Evolutionary conservation across 2,329 filamentous ascomycete species (phyloP).

Genomic region (Colletotrichum sp.): DNA sequence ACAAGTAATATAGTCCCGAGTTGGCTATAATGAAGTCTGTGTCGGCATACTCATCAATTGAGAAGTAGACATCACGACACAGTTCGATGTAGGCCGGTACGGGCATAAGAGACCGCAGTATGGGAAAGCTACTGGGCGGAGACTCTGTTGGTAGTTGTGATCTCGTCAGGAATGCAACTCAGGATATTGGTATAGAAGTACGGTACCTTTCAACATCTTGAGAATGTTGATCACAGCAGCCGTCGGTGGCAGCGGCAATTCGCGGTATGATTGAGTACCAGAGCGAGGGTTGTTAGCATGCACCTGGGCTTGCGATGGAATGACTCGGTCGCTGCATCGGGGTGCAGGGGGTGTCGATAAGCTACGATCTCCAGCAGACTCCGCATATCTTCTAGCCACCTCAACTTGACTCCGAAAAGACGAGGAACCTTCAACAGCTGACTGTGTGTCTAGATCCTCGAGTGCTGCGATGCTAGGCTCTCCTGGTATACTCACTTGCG

Average conservation of each 20-base stretch:
- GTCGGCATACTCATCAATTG: slow-evolving; percentile 54
- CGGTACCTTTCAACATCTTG: not conserved
- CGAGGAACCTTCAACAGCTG: not conserved
- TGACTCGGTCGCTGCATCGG: not conserved
- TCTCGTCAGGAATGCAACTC: not conserved
- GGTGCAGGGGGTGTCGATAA: not conserved
- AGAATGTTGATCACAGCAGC: not conserved
- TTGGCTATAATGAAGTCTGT: slow-evolving; percentile 55
- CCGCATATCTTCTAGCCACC: not conserved
- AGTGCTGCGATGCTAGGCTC: not conserved
- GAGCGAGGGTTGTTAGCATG: not conserved
- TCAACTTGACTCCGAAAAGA: not conserved
- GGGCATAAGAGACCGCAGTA: not conserved
- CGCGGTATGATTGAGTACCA: not conserved
- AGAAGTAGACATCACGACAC: slow-evolving; percentile 55
- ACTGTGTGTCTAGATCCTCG: not conserved
- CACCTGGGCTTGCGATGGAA: not conserved
- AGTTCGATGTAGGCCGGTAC: slow-evolving; percentile 53
- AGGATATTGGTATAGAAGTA: not conserved
- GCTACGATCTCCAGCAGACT: not conserved
- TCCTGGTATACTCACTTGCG: not conserved
- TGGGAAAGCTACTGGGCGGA: not conserved
- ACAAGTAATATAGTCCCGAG: slow-evolving; percentile 52
- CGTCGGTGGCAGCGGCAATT: not conserved
- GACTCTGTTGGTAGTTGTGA: not conserved